These are phyloP conservation scores for Thozetella sp. DNA, from an alignment of 495 filamentous ascomycete species.

Conservation along the genomic window DNA sequence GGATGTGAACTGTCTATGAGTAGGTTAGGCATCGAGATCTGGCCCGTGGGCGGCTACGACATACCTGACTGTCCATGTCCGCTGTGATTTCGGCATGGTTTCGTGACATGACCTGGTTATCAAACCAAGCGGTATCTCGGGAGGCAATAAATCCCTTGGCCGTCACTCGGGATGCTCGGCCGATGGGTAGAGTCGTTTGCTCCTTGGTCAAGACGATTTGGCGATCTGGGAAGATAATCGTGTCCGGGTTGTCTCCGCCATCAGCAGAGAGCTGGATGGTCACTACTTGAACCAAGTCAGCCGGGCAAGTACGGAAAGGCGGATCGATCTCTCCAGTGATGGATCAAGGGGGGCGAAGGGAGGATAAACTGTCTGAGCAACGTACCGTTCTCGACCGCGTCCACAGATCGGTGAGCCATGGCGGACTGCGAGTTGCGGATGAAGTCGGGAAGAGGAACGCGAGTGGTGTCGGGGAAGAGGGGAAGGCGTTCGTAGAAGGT, in stretches of 20 bases:
- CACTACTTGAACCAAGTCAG: constrained; percentile 9
- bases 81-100: constrained; percentile 67
- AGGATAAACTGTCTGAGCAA: neutral
- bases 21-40: constrained; percentile 9
- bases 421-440: neutral
- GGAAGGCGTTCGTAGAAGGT: constrained; percentile 2
- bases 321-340: neutral
- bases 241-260: neutral
- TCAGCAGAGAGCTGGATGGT: constrained; percentile 5
- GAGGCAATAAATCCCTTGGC: constrained; percentile 35
- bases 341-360: neutral
- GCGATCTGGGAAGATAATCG: constrained; percentile 17
- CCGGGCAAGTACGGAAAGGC: constrained; percentile 8
- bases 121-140: constrained; percentile 70
- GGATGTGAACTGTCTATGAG: constrained; percentile 39
- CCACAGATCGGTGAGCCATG: neutral
- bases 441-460: neutral
- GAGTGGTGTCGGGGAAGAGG: neutral
- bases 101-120: constrained; percentile 82
- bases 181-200: constrained; percentile 27
- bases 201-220: constrained; percentile 23
- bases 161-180: constrained; percentile 36
- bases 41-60: constrained; percentile 4
- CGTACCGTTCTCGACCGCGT: constrained; percentile 4
- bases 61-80: constrained; percentile 43